A percentile compares a stretch with the other conserved stretches of the same genome.
phyloP scores from a whole-genome alignment of 2,329 filamentous ascomycete species.

The Cladophialophora exuberans region DNA sequence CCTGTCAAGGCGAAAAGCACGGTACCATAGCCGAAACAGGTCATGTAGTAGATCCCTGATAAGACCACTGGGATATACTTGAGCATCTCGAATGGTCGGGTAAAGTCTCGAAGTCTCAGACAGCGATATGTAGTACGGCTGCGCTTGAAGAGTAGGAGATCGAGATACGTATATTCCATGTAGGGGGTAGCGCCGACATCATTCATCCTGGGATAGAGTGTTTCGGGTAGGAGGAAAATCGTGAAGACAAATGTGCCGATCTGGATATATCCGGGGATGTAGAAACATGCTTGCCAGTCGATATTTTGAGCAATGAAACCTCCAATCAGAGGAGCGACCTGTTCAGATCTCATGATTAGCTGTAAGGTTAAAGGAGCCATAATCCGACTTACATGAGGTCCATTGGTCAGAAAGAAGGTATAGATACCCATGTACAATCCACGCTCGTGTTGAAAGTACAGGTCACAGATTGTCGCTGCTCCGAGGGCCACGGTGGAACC shows the following conservation, averaged over 20 bases:
- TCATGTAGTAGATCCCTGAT: conserved; percentile 33
- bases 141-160: neutral
- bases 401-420: conserved; percentile 13
- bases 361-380: too few species aligned
- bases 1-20: conserved; percentile 34
- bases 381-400: too few species aligned
- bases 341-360: too few species aligned
- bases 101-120: conserved; percentile 30
- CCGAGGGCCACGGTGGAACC: conserved; percentile 19
- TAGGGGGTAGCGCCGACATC: conserved; percentile 3
- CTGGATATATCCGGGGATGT: conserved; percentile 20
- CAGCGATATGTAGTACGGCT: neutral
- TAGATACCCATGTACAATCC: conserved; percentile 16
- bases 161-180: neutral
- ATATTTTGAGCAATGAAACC: conserved; percentile 27
- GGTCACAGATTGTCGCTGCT: conserved; percentile 12
- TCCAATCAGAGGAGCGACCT: conserved; percentile 14
- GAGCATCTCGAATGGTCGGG: conserved; percentile 33
- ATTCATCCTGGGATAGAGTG: conserved; percentile 11
- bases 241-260: conserved; percentile 22
- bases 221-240: conserved; percentile 23
- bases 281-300: conserved; percentile 27
- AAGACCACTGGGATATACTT: conserved; percentile 33
- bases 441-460: conserved; percentile 17
- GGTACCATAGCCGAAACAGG: conserved; percentile 30